Evolutionary conservation across 1,284 basidiomycete species (phyloP), one percentile per base, ranked within the genome.

Genomic region (Irpex sp.): DNA sequence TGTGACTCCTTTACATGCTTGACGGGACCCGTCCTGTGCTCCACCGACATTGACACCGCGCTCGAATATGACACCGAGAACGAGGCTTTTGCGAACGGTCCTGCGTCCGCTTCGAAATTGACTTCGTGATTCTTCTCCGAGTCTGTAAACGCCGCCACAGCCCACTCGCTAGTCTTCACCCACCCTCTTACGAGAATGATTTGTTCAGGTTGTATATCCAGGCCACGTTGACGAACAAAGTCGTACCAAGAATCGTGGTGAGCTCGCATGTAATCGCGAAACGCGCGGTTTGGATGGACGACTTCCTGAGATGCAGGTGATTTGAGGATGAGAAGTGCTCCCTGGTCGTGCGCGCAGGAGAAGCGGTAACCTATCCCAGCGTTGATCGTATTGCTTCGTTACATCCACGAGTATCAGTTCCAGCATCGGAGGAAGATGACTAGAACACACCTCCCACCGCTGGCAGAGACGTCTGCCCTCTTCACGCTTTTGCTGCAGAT

Each of bases 131-230:
- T 46, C 19, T 26, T 56, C 1, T 33, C 56, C n/a, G 39, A 46
- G 49, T 50, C 33, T 1, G 56, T 53, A 46, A 35, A 62, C 31
- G 56, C 61, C 6, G 61, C 61, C n/a, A 62, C 56, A 1, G 61
- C 61, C 61, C 61, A 62, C 15, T 31, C 46, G 21, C 54, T 39
- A 26, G 61, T 54, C 36, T 62, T 62, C 46, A 62, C 35, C 56
- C 56, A 58, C 8, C 61, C 61, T 13, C 46, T 36, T 3, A 62
- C 61, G 57, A 62, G 61, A 9, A 62, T 57, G 49, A 62, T 62
- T 19, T 58, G 47, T n/a, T 39, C 31, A 15, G 56, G 36, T 8
- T 49, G n/a, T 6, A 62, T 37, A 7, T 21, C 43, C 17, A 50
- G 21, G 7, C 61, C 61, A 2, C 26, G 55, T 5, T 9, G 31